phyloP scores from a whole-genome alignment of 768 basidiomycete species.

The Termitomyces sp. region DNA sequence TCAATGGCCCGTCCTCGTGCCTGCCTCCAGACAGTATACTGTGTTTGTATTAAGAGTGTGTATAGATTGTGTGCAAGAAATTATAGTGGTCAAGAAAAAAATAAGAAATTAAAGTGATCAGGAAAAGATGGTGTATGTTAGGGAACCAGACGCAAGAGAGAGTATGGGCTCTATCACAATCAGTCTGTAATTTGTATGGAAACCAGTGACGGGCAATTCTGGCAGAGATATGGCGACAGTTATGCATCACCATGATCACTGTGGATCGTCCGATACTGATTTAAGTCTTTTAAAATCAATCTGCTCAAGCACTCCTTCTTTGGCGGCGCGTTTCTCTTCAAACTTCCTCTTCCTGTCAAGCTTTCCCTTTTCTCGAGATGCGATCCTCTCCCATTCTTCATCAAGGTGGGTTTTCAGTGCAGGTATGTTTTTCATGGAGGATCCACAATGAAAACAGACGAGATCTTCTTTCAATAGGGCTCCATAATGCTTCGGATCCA shows the following conservation, averaged over 20 bases:
- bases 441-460: conserved; percentile 64
- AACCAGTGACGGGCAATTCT: not conserved
- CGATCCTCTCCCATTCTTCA: conserved; percentile 60
- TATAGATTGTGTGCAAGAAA: not conserved
- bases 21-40: not conserved
- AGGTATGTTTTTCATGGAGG: conserved; percentile 65
- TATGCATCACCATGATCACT: not conserved
- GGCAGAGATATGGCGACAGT: not conserved
- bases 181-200: not conserved
- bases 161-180: not conserved
- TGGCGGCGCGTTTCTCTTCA: conserved; percentile 16
- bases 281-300: conserved; percentile 10
- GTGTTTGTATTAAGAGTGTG: not conserved
- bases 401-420: conserved; percentile 69
- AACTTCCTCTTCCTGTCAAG: conserved; percentile 35
- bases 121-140: too few species aligned
- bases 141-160: too few species aligned
- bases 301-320: conserved; percentile 1
- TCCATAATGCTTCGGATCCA: conserved; percentile 53
- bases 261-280: not conserved
- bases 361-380: conserved; percentile 33
- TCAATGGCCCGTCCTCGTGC: not conserved
- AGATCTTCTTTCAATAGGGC: conserved; percentile 61
- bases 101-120: too few species aligned
- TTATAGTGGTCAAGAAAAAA: not conserved